Percentiles rank a stretch among this genome's conserved stretches.
Evolutionary conservation across 371 early-diverging fungal genomes (phyloP).

Genomic region (Rhizopus arrhizus): DNA sequence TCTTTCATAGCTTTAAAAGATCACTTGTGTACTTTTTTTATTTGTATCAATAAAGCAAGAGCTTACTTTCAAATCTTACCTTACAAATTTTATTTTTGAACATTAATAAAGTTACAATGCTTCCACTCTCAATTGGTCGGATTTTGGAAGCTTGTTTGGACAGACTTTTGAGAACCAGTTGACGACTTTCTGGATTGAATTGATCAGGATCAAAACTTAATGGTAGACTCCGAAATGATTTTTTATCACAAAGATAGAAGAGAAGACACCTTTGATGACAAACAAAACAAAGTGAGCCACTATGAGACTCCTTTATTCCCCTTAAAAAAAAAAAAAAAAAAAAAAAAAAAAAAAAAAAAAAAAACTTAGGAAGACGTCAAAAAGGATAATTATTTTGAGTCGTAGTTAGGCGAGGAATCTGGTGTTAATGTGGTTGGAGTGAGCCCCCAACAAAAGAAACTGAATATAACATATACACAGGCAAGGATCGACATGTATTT

Average conservation of each 20-base stretch:
- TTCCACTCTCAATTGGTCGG: neutral
- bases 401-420: neutral
- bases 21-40: too few species aligned
- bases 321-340: slow-evolving; percentile 6
- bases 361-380: slow-evolving; percentile 6
- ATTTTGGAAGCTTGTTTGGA: neutral
- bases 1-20: too few species aligned
- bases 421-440: slow-evolving; percentile 5
- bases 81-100: too few species aligned
- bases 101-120: too few species aligned
- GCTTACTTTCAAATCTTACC: too few species aligned
- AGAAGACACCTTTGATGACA: neutral
- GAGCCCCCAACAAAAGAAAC: neutral
- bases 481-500: slow-evolving; percentile 5
- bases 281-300: slow-evolving; percentile 2
- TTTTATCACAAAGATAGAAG: slow-evolving; percentile 2
- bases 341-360: too few species aligned
- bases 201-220: slow-evolving; percentile 5
- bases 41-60: too few species aligned
- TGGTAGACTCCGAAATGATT: slow-evolving; percentile 1
- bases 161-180: slow-evolving; percentile 4
- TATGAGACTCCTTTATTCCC: slow-evolving; percentile 7
- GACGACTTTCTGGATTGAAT: neutral
- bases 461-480: slow-evolving; percentile 4
- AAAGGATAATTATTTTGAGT: slow-evolving; percentile 6